Percentiles rank a stretch among this genome's conserved stretches.
phyloP scores from a whole-genome alignment of 2,329 filamentous ascomycete species.

The Neoarthrinium moseri region DNA sequence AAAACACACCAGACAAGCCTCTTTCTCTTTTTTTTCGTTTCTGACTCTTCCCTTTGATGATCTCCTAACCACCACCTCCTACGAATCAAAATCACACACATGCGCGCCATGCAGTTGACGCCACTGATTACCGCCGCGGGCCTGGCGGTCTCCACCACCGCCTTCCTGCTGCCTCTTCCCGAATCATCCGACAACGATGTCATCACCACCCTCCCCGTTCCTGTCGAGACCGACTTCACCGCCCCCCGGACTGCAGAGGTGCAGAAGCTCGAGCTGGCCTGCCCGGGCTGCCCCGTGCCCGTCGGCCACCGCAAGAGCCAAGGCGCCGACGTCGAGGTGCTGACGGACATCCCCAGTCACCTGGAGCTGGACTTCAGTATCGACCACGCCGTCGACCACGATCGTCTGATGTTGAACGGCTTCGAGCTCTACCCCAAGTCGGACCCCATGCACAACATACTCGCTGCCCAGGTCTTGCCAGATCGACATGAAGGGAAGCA shows the following conservation, averaged over 20 bases:
- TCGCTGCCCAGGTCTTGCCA: constrained; percentile 45
- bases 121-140: constrained; percentile 31
- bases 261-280: constrained; percentile 25
- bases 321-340: constrained; percentile 8
- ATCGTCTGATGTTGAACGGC: constrained; percentile 57
- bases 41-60: too few species aligned
- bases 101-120: constrained; percentile 33
- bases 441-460: constrained; percentile 40
- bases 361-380: constrained; percentile 56
- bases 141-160: constrained; percentile 31
- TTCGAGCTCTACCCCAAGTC: constrained; percentile 58
- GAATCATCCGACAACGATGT: constrained; percentile 23
- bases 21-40: too few species aligned
- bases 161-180: constrained; percentile 26
- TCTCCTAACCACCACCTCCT: too few species aligned
- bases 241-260: constrained; percentile 16
- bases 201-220: constrained; percentile 27
- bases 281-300: constrained; percentile 26
- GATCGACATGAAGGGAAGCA: constrained; percentile 19
- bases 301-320: constrained; percentile 15
- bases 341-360: constrained; percentile 35
- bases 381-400: constrained; percentile 39
- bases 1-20: too few species aligned
- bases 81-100: too few species aligned
- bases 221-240: constrained; percentile 15